A percentile compares a stretch with the other conserved stretches of the same genome.
phyloP scores from a whole-genome alignment of 2,329 filamentous ascomycete species.

The Nothopassalora personata region DNA sequence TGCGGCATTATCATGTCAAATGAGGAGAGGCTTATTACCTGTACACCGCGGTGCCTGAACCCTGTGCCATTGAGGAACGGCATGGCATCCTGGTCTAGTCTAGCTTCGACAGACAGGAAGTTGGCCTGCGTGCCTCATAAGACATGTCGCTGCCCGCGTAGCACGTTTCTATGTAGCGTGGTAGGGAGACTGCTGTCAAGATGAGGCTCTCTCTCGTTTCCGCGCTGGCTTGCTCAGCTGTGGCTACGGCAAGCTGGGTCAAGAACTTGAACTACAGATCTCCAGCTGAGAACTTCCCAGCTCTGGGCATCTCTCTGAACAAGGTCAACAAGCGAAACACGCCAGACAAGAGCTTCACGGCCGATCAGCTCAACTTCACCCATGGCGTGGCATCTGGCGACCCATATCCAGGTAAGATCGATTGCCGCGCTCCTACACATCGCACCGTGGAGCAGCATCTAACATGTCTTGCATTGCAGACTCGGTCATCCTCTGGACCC shows the following conservation, averaged over 20 bases:
- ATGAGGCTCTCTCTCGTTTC: constrained; percentile 15
- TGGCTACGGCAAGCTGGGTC: constrained; percentile 25
- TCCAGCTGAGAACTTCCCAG: constrained; percentile 59
- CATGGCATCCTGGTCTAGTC: not conserved
- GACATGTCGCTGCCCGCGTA: not conserved
- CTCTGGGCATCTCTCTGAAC: constrained; percentile 59
- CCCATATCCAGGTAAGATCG: constrained; percentile 34
- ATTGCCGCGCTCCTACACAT: constrained; percentile 7
- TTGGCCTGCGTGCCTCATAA: not conserved
- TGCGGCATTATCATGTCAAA: not conserved
- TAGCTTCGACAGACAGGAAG: no score
- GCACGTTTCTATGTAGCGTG: not conserved
- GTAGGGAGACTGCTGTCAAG: not conserved
- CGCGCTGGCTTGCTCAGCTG: constrained; percentile 10
- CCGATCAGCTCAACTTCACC: constrained; percentile 55
- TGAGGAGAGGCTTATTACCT: not conserved
- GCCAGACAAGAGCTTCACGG: constrained; percentile 40
- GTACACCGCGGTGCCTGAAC: not conserved
- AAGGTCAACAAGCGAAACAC: constrained; percentile 54
- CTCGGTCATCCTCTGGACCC: constrained; percentile 37
- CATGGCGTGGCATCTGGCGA: constrained; percentile 47
- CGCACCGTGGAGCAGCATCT: not conserved
- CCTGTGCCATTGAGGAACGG: not conserved
- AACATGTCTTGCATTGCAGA: not conserved
- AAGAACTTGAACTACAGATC: constrained; percentile 63